phyloP scores from a whole-genome alignment of 805 yeast species.

The Kazachstania taianensis region DNA sequence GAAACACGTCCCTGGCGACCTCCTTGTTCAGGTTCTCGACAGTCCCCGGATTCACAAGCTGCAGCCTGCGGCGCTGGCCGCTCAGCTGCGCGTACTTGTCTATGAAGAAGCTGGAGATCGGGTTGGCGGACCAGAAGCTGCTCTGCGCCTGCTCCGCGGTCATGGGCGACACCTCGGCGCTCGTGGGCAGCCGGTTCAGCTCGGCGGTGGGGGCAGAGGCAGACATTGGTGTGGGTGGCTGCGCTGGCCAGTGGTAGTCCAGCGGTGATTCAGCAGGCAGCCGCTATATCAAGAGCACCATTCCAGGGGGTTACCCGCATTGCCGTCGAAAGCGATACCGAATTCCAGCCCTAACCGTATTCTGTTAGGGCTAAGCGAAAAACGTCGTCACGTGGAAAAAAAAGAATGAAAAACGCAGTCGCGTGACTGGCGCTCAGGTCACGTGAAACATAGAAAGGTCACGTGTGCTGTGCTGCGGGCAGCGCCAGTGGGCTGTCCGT shows the following conservation, averaged over 20 bases:
- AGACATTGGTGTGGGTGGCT: not conserved
- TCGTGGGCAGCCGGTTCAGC: slow-evolving; percentile 48
- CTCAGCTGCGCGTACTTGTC: slow-evolving; percentile 62
- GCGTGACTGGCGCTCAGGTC: too few species aligned
- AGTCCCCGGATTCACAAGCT: slow-evolving; percentile 87
- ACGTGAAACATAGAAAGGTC: too few species aligned
- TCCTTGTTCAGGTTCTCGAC: slow-evolving; percentile 89
- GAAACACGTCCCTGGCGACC: slow-evolving; percentile 86
- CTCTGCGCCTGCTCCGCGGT: slow-evolving; percentile 41
- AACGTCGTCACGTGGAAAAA: too few species aligned
- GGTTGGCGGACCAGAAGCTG: slow-evolving; percentile 69
- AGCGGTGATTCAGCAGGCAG: not conserved
- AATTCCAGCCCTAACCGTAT: too few species aligned
- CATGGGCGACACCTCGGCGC: slow-evolving; percentile 46
- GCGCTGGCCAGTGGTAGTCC: too few species aligned
- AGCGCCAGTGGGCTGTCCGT: too few species aligned
- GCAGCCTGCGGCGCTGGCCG: slow-evolving; percentile 72
- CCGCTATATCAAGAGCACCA: too few species aligned
- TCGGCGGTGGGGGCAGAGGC: slow-evolving; percentile 1
- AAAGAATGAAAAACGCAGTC: too few species aligned
- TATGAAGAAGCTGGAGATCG: slow-evolving; percentile 68
- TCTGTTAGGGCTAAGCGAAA: too few species aligned
- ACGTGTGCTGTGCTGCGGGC: too few species aligned
- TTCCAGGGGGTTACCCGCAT: too few species aligned
- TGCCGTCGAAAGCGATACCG: too few species aligned